phyloP scores from a whole-genome alignment of 2,329 filamentous ascomycete species.

The Stachybotrys chartarum region DNA sequence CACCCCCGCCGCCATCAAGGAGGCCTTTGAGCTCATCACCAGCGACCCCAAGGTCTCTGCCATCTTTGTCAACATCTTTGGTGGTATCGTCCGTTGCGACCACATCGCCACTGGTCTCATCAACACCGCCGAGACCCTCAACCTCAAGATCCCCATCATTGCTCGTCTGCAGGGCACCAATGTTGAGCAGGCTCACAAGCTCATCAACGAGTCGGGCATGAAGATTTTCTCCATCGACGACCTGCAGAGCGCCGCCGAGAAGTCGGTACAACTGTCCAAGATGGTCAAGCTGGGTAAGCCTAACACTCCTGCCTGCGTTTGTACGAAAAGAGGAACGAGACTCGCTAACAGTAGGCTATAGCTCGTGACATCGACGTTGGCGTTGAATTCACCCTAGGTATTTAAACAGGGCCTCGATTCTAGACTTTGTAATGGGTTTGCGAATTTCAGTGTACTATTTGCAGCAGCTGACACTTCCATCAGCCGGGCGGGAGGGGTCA shows the following conservation, averaged over 20 bases:
- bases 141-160: constrained; percentile 94
- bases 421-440: background rate
- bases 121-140: constrained; percentile 88
- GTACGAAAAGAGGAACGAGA: background rate
- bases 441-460: constrained; percentile 2
- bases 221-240: constrained; percentile 99
- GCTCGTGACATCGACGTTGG: constrained; percentile 95
- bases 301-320: background rate
- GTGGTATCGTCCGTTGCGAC: constrained; percentile 96
- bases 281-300: constrained; percentile 92
- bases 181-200: constrained; percentile 87
- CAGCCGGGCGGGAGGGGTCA: background rate
- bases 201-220: constrained; percentile 92
- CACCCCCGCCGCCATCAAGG: constrained; percentile 91
- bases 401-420: constrained; percentile 50
- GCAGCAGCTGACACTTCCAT: background rate
- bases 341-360: constrained; percentile 23
- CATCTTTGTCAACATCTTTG: constrained; percentile 99
- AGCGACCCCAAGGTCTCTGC: constrained; percentile 96
- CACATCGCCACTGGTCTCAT: constrained; percentile 95
- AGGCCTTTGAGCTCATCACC: constrained; percentile 98
- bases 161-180: constrained; percentile 97
- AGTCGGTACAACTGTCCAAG: constrained; percentile 97
- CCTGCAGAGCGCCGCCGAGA: constrained; percentile 93
- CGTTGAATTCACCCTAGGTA: constrained; percentile 90